Conservation (phyloP, 2,329 filamentous ascomycete genomes). For the Cladosporium cucumerinum region DNA sequence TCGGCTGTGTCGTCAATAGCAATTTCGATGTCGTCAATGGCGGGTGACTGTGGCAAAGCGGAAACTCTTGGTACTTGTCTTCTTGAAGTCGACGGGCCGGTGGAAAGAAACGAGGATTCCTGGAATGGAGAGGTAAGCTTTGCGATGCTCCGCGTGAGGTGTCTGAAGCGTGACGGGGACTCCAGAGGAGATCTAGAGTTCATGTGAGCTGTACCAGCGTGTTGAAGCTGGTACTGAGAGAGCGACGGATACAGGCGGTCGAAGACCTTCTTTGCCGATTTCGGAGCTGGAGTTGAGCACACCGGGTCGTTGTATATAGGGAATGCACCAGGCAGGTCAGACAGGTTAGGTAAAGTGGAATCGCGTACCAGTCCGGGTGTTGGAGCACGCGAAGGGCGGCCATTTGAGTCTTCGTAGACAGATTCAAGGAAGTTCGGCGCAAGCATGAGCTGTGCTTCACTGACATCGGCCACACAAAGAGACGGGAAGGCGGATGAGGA, state of each 20-base stretch:
- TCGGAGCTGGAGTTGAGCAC: conserved; percentile 18
- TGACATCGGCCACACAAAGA: conserved; percentile 71
- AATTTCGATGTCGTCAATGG: conserved; percentile 68
- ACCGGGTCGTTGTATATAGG: conserved; percentile 22
- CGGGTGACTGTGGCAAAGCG: conserved; percentile 69
- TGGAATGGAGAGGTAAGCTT: conserved; percentile 31
- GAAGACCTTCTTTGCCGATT: conserved; percentile 24
- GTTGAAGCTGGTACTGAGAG: conserved; percentile 24
- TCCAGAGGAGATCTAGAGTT: conserved; percentile 19
- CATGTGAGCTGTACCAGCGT: conserved; percentile 14
- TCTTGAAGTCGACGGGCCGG: conserved; percentile 44
- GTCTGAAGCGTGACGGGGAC: conserved; percentile 20
- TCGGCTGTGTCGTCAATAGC: conserved; percentile 67
- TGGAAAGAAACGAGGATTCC: conserved; percentile 40
- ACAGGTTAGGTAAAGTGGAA: conserved; percentile 20
- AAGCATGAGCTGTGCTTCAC: conserved; percentile 73
- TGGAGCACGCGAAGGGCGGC: conserved; percentile 40
- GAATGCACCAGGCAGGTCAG: conserved; percentile 29
- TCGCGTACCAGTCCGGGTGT: conserved; percentile 47
- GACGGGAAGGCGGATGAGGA: conserved; percentile 67
- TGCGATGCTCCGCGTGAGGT: conserved; percentile 26
- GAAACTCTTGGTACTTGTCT: conserved; percentile 64
- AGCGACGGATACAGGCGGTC: conserved; percentile 33
- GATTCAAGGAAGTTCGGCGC: conserved; percentile 76
- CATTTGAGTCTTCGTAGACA: conserved; percentile 64